phyloP scores from a whole-genome alignment of 345 rosid species.

The Brassica nigra region DNA sequence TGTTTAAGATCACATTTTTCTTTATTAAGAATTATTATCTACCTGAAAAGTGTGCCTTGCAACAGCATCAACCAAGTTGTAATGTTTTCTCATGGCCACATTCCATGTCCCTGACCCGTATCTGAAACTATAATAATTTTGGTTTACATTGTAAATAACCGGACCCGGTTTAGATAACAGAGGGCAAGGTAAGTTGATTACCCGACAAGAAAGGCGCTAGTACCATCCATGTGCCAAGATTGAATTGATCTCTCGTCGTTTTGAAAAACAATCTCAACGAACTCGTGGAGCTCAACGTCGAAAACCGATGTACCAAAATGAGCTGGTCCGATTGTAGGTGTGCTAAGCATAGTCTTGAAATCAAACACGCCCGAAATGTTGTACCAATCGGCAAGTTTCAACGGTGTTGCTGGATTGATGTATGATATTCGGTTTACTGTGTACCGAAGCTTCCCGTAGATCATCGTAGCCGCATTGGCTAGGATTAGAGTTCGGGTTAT shows the following conservation, averaged over 20 bases:
- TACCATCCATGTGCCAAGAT: conserved; percentile 80
- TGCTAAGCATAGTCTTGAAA: conserved; percentile 50
- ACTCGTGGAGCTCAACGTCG: conserved; percentile 58
- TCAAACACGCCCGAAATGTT: conserved; percentile 67
- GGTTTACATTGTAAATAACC: conserved; percentile 1
- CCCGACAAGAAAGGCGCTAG: conserved; percentile 68
- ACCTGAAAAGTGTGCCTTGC: conserved; percentile 74
- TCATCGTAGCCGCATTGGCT: conserved; percentile 47
- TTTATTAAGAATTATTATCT: neutral
- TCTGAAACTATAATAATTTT: conserved; percentile 35
- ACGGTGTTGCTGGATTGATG: conserved; percentile 67
- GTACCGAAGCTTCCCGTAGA: conserved; percentile 58
- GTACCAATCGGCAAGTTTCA: conserved; percentile 78
- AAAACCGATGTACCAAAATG: conserved; percentile 53
- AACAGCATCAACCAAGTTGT: conserved; percentile 69
- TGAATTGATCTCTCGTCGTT: conserved; percentile 61
- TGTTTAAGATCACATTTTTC: neutral
- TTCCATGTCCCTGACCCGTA: conserved; percentile 65
- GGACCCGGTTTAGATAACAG: neutral
- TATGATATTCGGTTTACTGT: conserved; percentile 70
- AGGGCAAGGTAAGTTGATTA: conserved; percentile 26
- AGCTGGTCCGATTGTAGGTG: conserved; percentile 44
- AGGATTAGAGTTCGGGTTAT: conserved; percentile 49
- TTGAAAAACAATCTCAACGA: conserved; percentile 69
- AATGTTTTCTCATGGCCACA: conserved; percentile 46